Evolutionary conservation across 352 stramenopile species (phyloP).

Genomic region (Phytophthora hibernalis): DNA sequence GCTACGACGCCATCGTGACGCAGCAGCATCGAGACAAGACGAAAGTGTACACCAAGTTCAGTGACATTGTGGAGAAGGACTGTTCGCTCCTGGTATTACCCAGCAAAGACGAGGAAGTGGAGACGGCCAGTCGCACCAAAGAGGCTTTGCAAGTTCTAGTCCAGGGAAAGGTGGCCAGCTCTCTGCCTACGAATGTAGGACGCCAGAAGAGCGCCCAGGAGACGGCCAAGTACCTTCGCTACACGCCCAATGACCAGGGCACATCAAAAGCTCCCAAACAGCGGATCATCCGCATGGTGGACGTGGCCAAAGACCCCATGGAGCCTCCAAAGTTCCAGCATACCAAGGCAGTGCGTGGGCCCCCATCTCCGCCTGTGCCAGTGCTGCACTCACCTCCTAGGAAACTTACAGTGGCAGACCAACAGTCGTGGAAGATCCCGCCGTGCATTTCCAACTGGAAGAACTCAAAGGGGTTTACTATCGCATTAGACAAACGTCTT

Average conservation of each 20-base stretch:
- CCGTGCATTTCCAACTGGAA: slow-evolving; percentile 99
- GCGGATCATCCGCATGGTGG: slow-evolving; percentile 99
- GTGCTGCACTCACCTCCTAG: slow-evolving; percentile 93
- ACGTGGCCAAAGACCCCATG: slow-evolving; percentile 98
- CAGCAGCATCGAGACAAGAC: slow-evolving; percentile 95
- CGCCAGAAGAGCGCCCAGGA: slow-evolving; percentile 94
- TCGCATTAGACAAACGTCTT: slow-evolving; percentile 99
- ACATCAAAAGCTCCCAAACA: slow-evolving; percentile 77
- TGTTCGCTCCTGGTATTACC: slow-evolving; percentile 56
- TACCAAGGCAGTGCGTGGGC: slow-evolving; percentile 95
- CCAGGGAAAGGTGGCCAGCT: slow-evolving; percentile 91
- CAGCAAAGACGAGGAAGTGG: slow-evolving; percentile 66
- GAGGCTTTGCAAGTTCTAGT: slow-evolving; percentile 93
- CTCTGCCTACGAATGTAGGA: slow-evolving; percentile 68
- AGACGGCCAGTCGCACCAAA: slow-evolving; percentile 71
- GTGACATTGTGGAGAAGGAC: slow-evolving; percentile 93
- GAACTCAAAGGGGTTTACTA: slow-evolving; percentile 99
- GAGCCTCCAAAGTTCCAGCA: slow-evolving; percentile 99
- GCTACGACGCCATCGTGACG: slow-evolving; percentile 98
- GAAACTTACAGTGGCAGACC: slow-evolving; percentile 93
- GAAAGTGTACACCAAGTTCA: slow-evolving; percentile 94
- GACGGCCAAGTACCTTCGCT: slow-evolving; percentile 82
- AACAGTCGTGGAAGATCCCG: slow-evolving; percentile 99
- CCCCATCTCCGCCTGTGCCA: slow-evolving; percentile 91
- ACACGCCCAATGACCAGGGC: slow-evolving; percentile 85